Conservation (phyloP, 768 basidiomycete genomes). For the Sutorius australiensis region DNA sequence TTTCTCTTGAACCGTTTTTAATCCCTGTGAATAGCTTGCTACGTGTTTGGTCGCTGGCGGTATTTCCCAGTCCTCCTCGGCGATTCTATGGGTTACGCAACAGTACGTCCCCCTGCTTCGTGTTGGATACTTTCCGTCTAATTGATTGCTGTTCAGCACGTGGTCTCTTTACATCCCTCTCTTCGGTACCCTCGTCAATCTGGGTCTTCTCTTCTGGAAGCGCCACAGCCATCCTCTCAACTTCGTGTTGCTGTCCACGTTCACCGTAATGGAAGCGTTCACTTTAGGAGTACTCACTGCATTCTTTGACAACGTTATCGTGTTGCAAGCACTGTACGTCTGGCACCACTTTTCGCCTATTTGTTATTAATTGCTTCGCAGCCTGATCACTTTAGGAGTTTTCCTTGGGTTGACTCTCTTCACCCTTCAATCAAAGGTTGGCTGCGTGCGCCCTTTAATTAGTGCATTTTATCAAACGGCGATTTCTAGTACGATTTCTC, state of each 20-base stretch:
- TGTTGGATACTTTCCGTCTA: background rate
- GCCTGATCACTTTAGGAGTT: slow-evolving; percentile 85
- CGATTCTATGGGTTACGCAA: slow-evolving; percentile 66
- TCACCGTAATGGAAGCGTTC: slow-evolving; percentile 89
- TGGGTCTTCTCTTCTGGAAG: slow-evolving; percentile 86
- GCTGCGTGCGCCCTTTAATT: slow-evolving; percentile 9
- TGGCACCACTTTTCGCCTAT: background rate
- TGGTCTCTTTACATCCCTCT: slow-evolving; percentile 83
- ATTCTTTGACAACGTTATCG: slow-evolving; percentile 66
- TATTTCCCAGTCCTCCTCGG: slow-evolving; percentile 58
- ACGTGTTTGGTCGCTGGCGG: slow-evolving; percentile 74
- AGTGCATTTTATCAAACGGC: background rate
- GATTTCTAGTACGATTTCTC: slow-evolving; percentile 82
- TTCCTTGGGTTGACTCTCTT: slow-evolving; percentile 93
- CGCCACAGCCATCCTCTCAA: slow-evolving; percentile 89
- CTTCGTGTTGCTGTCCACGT: slow-evolving; percentile 75
- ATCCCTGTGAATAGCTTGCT: slow-evolving; percentile 42
- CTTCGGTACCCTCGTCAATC: slow-evolving; percentile 73
- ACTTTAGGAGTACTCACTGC: slow-evolving; percentile 84
- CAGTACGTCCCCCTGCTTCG: slow-evolving; percentile 46
- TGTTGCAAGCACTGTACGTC: slow-evolving; percentile 82
- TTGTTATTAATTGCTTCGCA: slow-evolving; percentile 26
- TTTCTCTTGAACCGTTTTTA: background rate
- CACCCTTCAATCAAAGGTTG: slow-evolving; percentile 89
- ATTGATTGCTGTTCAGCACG: slow-evolving; percentile 37